Percentiles rank a stretch among this genome's conserved stretches.
Evolutionary conservation across 2,329 filamentous ascomycete species (phyloP).

Genomic region (Botrytis squamosa): DNA sequence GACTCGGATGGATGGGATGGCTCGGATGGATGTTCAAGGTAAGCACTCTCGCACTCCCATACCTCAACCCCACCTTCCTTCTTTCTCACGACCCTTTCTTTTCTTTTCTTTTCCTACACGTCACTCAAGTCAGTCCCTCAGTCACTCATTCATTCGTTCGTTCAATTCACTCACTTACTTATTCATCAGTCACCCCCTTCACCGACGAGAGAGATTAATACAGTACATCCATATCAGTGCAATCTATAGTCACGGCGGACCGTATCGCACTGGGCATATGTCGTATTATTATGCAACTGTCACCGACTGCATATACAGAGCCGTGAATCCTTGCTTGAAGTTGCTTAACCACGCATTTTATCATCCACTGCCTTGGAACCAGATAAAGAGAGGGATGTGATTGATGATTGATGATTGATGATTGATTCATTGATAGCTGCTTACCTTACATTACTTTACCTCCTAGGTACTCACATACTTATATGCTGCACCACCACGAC

Average conservation of each 20-base stretch:
- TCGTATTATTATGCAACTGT: background rate
- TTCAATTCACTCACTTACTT: background rate
- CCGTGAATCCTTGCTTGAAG: slow-evolving; percentile 4
- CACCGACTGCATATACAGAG: slow-evolving; percentile 3
- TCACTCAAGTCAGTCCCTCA: background rate
- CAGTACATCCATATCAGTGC: background rate
- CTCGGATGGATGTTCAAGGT: background rate
- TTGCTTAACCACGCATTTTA: background rate
- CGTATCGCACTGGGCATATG: background rate
- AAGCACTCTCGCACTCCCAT: background rate
- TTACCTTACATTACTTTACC: background rate
- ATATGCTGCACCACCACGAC: background rate
- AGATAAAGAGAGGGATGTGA: background rate
- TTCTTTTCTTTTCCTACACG: background rate
- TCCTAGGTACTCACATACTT: background rate
- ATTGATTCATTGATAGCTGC: background rate
- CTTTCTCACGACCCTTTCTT: background rate
- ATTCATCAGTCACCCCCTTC: background rate
- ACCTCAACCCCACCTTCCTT: background rate
- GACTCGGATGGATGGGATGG: background rate
- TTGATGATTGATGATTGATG: slow-evolving; percentile 1
- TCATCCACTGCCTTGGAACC: slow-evolving; percentile 8
- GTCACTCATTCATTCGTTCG: background rate
- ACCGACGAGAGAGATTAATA: background rate
- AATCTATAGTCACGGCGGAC: background rate